These are phyloP conservation scores for Pilaira anomala DNA, from an alignment of 192 early-diverging fungal genomes.

Conservation along the genomic window DNA sequence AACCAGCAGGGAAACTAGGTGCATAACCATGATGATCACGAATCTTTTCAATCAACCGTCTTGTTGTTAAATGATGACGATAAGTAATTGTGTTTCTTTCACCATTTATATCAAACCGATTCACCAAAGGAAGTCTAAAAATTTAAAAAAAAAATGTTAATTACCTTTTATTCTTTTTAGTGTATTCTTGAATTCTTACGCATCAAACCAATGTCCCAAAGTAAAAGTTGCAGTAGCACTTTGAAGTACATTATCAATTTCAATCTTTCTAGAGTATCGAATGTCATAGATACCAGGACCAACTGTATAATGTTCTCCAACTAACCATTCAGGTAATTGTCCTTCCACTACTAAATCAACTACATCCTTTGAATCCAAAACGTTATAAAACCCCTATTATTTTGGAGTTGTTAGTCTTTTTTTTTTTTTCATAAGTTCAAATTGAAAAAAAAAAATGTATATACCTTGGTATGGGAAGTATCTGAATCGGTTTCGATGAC, in stretches of 20 bases:
- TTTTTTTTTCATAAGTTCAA: too few relatives aligned
- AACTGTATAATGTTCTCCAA: slow-evolving; percentile 62
- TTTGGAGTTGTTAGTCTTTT: too few relatives aligned
- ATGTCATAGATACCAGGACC: slow-evolving; percentile 68
- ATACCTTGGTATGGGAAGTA: too few relatives aligned
- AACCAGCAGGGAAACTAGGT: slow-evolving; percentile 63
- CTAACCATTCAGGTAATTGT: slow-evolving; percentile 61
- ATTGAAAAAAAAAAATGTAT: too few relatives aligned
- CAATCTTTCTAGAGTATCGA: slow-evolving; percentile 60
- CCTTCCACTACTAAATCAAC: slow-evolving; percentile 53
- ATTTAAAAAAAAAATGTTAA: background rate
- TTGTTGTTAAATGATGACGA: slow-evolving; percentile 57
- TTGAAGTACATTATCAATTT: slow-evolving; percentile 57
- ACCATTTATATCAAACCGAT: slow-evolving; percentile 62
- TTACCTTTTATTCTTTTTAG: background rate
- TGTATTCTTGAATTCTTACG: slow-evolving; percentile 30
- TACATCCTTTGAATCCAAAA: slow-evolving; percentile 15
- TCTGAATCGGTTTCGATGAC: too few relatives aligned
- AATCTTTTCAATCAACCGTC: slow-evolving; percentile 59
- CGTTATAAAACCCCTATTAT: slow-evolving; percentile 30
- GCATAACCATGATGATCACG: slow-evolving; percentile 68
- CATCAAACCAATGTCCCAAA: slow-evolving; percentile 75
- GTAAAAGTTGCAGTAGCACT: slow-evolving; percentile 62
- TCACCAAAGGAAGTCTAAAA: slow-evolving; percentile 62
- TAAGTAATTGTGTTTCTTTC: slow-evolving; percentile 54